Percentiles rank a stretch among this genome's conserved stretches.
These are phyloP conservation scores for Leucaena leucocephala DNA, from an alignment of 306 rosid genomes.

Conservation along the genomic window DNA sequence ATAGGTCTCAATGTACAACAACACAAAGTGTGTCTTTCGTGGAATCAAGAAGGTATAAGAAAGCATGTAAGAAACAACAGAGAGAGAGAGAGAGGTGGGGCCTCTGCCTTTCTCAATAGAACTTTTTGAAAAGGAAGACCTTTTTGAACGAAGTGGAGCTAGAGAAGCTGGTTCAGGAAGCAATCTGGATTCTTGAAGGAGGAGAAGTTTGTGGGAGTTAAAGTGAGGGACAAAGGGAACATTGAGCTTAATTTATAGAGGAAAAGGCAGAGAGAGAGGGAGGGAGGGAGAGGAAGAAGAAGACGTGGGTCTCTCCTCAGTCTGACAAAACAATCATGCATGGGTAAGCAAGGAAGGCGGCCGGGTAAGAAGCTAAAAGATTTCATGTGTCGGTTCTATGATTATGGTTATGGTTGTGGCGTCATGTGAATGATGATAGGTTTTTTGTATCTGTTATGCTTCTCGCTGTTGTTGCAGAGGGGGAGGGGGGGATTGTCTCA, in stretches of 20 bases:
- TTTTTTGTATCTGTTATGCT: not conserved
- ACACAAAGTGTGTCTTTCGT: constrained; percentile 47
- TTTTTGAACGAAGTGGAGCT: constrained; percentile 48
- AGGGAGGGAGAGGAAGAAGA: constrained; percentile 35
- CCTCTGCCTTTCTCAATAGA: constrained; percentile 45
- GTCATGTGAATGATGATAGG: constrained; percentile 74
- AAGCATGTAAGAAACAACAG: not conserved
- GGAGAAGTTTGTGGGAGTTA: constrained; percentile 30
- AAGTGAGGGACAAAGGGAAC: constrained; percentile 70
- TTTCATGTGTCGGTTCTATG: constrained; percentile 51
- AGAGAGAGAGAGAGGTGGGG: constrained; percentile 38
- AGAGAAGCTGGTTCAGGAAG: constrained; percentile 47
- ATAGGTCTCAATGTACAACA: constrained; percentile 32
- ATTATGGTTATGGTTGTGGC: constrained; percentile 71
- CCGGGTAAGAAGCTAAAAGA: constrained; percentile 81
- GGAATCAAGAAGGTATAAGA: constrained; percentile 40
- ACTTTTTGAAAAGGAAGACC: constrained; percentile 71
- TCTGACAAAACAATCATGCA: constrained; percentile 99
- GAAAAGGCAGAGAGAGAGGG: constrained; percentile 38
- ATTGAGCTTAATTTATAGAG: constrained; percentile 78
- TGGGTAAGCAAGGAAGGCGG: constrained; percentile 99
- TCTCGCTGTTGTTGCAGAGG: not conserved
- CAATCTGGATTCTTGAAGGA: constrained; percentile 38
- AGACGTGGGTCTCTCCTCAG: constrained; percentile 64
- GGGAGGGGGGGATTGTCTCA: not conserved